Evolutionary conservation across 768 basidiomycete species (phyloP).

Genomic region (Kwoniella dendrophila): DNA sequence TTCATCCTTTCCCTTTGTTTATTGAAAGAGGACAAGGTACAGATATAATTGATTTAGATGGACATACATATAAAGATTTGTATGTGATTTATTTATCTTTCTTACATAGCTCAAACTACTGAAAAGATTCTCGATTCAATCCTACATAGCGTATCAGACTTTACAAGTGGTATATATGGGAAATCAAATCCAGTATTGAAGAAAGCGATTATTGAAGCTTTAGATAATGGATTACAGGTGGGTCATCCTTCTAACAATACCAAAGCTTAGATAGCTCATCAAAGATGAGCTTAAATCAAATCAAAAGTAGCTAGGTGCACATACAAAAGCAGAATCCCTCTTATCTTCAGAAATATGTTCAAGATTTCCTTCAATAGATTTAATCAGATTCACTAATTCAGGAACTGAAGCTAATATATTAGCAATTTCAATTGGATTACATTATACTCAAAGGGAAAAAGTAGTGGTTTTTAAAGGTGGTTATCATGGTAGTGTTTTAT

Average conservation of each 20-base stretch:
- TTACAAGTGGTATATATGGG: constrained; percentile 31
- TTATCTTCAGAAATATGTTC: constrained; percentile 19
- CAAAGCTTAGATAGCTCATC: not conserved
- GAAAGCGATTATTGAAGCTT: constrained; percentile 21
- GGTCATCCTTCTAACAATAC: not conserved
- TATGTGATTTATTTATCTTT: constrained; percentile 7
- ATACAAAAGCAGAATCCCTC: constrained; percentile 21
- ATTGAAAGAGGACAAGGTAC: constrained; percentile 20
- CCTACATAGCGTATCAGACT: constrained; percentile 20
- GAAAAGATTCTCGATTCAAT: not conserved
- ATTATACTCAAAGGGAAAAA: constrained; percentile 21
- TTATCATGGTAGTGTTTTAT: constrained; percentile 32
- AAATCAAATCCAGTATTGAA: constrained; percentile 27
- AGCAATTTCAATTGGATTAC: constrained; percentile 20
- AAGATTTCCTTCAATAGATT: constrained; percentile 30
- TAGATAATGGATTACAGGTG: constrained; percentile 32
- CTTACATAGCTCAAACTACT: not conserved
- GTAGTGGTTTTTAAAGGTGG: constrained; percentile 30
- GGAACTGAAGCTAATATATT: constrained; percentile 34
- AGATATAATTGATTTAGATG: constrained; percentile 25
- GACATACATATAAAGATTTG: constrained; percentile 32
- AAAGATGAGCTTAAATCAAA: not conserved
- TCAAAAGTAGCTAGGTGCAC: constrained; percentile 27
- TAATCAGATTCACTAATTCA: constrained; percentile 33
- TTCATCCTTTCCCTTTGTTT: constrained; percentile 31